Evolutionary conservation across 2,329 filamentous ascomycete genomes (phyloP), one percentile per base, ranked within the genome.

Genomic region (Ceratocystis harringtonii): DNA sequence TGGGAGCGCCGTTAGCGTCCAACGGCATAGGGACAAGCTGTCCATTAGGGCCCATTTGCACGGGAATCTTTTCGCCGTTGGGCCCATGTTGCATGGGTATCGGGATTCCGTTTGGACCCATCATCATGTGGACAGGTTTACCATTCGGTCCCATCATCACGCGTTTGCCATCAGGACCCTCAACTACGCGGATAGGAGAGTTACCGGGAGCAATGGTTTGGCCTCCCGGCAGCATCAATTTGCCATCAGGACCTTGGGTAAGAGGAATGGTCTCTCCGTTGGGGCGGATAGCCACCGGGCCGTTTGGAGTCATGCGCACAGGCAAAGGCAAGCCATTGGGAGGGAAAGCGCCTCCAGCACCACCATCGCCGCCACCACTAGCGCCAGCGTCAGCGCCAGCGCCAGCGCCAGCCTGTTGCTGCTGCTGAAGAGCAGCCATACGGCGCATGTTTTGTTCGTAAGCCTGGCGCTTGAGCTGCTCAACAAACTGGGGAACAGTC

Each of bases 401-500:
- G 32, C 61, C 58, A 12, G 60, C 60, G 43, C 50, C 44, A 10
- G 62, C 61, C 55, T 61, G 58, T 12, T 62, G 45, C 17, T 67
- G 62, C 22, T 66, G 62, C 60, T 69, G 68, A 25, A 65, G 57
- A 19, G 63, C 64, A 55, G 64, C 57, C 57, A 66, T 55, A n/a
- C 66, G 63, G 52, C 74, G 74, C 72, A 75, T 74, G 77, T 79
- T 83, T 78, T 73, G 79, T 73, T 76, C 76, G 70, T 76, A 74
- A 3, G 78, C 79, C 71, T 85, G 81, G 70, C 77, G 78, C 74
- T 83, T 84, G 71, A 87, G 78, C 68, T 84, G 81, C 72, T 87
- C 85, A 72, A 95, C 83, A 73, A 95, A 96, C 75, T 96, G 81
- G 57, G 87, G 90, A 0, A 94, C 86, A 5, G 87, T 85, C 82